Conservation (phyloP, 257 asterid genomes). For the Solanum acaule region DNA sequence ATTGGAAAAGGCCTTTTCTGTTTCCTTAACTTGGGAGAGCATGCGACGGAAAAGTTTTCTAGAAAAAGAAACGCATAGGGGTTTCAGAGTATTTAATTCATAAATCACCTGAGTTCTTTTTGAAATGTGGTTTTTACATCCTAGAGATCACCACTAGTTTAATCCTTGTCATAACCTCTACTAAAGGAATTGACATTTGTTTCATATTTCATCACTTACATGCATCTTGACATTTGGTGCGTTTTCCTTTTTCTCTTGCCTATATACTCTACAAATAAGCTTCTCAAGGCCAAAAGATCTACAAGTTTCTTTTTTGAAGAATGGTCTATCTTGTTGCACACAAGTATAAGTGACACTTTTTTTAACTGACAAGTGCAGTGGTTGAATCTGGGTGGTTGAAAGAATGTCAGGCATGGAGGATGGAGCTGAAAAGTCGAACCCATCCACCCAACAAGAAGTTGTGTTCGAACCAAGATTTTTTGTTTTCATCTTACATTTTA, state of each 20-base stretch:
- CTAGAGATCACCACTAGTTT: neutral
- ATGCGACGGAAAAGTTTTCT: neutral
- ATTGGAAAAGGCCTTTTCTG: neutral
- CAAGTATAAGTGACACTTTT: conserved; percentile 25
- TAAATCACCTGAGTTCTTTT: neutral
- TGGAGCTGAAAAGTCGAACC: conserved; percentile 44
- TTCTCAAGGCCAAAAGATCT: neutral
- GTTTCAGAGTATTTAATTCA: neutral
- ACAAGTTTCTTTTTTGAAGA: neutral
- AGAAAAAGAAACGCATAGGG: neutral
- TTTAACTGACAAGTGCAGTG: conserved; percentile 12
- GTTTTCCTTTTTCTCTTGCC: neutral
- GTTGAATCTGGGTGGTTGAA: conserved; percentile 15
- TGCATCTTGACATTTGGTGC: neutral
- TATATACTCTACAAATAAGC: neutral
- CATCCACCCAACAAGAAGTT: conserved; percentile 72
- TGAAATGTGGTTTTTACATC: neutral
- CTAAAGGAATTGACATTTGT: neutral
- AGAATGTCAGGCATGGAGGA: conserved; percentile 79
- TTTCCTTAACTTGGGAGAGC: neutral
- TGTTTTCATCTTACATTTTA: neutral
- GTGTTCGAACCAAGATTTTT: conserved; percentile 9
- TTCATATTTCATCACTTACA: neutral
- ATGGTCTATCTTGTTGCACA: conserved; percentile 14
- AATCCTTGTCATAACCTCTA: neutral